Conservation (phyloP, 192 early-diverging fungal genomes). For the Backusella australiensis region DNA sequence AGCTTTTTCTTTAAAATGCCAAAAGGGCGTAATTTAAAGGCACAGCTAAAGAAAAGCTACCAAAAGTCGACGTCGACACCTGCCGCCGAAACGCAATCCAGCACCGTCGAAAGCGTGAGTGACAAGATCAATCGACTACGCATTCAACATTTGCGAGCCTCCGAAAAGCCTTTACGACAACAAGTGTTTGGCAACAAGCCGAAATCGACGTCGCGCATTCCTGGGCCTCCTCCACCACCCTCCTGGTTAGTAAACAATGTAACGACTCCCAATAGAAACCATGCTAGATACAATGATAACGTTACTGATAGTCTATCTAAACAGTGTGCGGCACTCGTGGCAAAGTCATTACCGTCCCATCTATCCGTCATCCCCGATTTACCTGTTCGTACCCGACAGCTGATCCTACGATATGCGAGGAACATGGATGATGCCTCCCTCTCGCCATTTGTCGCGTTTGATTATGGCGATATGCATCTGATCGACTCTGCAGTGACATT, state of each 20-base stretch:
- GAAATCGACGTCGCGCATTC: neutral
- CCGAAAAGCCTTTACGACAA: neutral
- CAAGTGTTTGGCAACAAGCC: neutral
- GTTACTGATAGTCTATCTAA: neutral
- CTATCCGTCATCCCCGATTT: neutral
- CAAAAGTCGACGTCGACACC: neutral
- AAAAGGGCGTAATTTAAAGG: conserved; percentile 1
- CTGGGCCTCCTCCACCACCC: neutral
- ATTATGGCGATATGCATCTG: neutral
- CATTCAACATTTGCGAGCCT: neutral
- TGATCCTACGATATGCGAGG: neutral
- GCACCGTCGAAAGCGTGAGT: neutral
- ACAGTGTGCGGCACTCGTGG: neutral
- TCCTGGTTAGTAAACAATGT: neutral
- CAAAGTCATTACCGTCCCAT: neutral
- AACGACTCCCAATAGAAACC: neutral
- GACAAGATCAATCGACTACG: conserved; percentile 1
- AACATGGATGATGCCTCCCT: neutral
- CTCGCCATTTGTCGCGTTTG: neutral
- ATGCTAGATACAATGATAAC: neutral
- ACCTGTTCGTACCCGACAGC: neutral
- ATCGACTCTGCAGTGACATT: neutral
- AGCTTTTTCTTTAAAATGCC: neutral
- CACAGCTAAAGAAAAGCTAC: neutral
- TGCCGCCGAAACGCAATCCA: neutral